Base-by-base conservation (phyloP, 305 asterid species). In the Striga hermonthica region DNA sequence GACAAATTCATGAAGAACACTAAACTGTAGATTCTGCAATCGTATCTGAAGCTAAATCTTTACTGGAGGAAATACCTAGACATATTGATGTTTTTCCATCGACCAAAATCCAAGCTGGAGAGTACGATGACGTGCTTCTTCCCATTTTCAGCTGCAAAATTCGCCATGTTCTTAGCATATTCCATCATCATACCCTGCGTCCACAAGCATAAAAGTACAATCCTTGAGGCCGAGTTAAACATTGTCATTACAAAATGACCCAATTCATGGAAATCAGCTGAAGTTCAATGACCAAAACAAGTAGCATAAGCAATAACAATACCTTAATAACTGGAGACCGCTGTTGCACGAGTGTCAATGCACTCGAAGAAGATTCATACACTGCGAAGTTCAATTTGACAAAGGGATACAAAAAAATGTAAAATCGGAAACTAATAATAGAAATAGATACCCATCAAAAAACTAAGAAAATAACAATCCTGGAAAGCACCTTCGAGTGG, bases 261-360 rank as follows among this genome's bases (percentile, higher is more conserved):
- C 10, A 41, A 6, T 0, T 8, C 9, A 7, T 41, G 47, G 47
- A 41, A 7, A 41, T 41, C 6, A 41, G 47, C 47, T 41, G 0
- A 1, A 41, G 47, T 41, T 41, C 10, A 10, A 41, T 3, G 47
- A 41, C 6, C 9, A 8, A 22, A 41, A 45, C 14, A 62, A 50
- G 5, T 40, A 70, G 31, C 40, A 50, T 7, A 48, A 70, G 31
- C 40, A 62, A 11, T 5, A 28, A 22, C 12, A 34, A 4, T 13
- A 90, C 98, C 98, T 90, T 93, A 70, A 90, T 81, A 37, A 87
- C 81, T 0, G 96, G 98, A 65, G 97, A 93, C 58, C 98, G 88
- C 76, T 90, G 97, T 76, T 93, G 98, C 39, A 93, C 79, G 16
- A 93, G 83, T 50, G 90, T 67, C 81, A 93, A 72, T 37, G 76